Evolutionary conservation across 495 filamentous ascomycete genomes (phyloP), one percentile per base, ranked within the genome.

Genomic region (Penicillium cinerascens): DNA sequence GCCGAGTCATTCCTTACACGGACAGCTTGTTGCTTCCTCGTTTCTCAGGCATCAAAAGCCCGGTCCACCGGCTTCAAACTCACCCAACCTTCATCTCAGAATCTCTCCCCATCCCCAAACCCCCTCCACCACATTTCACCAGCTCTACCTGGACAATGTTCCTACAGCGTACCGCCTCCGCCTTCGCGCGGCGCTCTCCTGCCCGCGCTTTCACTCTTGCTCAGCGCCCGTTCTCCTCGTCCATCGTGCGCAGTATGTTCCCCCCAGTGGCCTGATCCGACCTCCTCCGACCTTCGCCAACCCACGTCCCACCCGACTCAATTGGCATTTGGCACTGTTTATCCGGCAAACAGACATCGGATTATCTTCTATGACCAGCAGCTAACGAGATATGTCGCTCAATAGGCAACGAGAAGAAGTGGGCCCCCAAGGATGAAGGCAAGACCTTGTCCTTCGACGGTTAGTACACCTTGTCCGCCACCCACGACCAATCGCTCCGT

Each of bases 131-230:
- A 51, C 44, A 58, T 54, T 38, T 57, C 58, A 58, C 55, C 61
- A 58, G 40, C 47, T 52, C 44, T 44, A 59, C 58, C 60, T 60
- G 69, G 65, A 78, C 74, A 76, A 93, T 92, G 88, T 88, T 92
- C 73, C 76, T 93, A 67, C 86, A 88, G 75, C 88, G 90, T 71
- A 83, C 89, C 59, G 87, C 83, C 63, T 70, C 88, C 60, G 79
- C 83, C 64, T 78, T 86, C 58, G 85, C 83, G 52, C 81, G 87
- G 72, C 88, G 88, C 64, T 82, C 82, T 49, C 82, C 82, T 57
- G 72, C 80, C 65, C 71, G 78, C 56, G 81, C 84, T 60, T 58
- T 80, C 55, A 75, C 70, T 45, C 64, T 65, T 49, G 61, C 61
- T 35, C 61, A 64, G 61, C 75, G 75, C 61, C 68, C 71, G 9